A percentile compares a stretch with the other conserved stretches of the same genome.
These are phyloP conservation scores for Agrocybe chaxingu DNA, from an alignment of 768 basidiomycete species.

Conservation along the genomic window DNA sequence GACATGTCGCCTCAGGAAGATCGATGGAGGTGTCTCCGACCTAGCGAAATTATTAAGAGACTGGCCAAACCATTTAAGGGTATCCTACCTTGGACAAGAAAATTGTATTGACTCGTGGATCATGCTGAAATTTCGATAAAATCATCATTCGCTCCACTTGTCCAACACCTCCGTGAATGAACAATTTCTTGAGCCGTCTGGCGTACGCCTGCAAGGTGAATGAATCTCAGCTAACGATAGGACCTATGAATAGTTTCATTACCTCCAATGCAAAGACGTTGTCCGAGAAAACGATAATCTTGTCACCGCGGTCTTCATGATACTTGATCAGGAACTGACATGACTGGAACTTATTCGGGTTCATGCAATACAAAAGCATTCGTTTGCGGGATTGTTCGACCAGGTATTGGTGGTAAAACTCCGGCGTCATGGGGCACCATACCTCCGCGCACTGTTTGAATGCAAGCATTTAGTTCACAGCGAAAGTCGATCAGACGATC, in stretches of 20 bases:
- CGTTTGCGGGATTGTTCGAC: conserved; percentile 89
- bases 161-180: conserved; percentile 94
- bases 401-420: conserved; percentile 97
- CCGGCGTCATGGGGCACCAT: conserved; percentile 99
- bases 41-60: conserved; percentile 30
- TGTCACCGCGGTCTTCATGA: conserved; percentile 96
- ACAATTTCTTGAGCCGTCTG: conserved; percentile 87
- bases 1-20: conserved; percentile 96
- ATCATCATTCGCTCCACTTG: conserved; percentile 96
- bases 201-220: conserved; percentile 71
- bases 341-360: conserved; percentile 98
- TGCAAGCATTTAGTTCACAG: conserved; percentile 5
- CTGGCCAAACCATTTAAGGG: background rate
- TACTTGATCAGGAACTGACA: conserved; percentile 99
- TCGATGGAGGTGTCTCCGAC: conserved; percentile 99
- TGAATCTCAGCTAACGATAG: background rate
- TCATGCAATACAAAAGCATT: conserved; percentile 99
- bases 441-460: conserved; percentile 88
- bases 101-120: conserved; percentile 94
- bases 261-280: conserved; percentile 98
- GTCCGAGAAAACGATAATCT: conserved; percentile 99
- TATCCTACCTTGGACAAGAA: conserved; percentile 87
- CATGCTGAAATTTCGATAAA: conserved; percentile 92
- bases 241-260: conserved; percentile 12
- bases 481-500: background rate